Evolutionary conservation across 108 stramenopile genomes (phyloP), one percentile per base, ranked within the genome.

Genomic region (Pseudonitzschia pungens): DNA sequence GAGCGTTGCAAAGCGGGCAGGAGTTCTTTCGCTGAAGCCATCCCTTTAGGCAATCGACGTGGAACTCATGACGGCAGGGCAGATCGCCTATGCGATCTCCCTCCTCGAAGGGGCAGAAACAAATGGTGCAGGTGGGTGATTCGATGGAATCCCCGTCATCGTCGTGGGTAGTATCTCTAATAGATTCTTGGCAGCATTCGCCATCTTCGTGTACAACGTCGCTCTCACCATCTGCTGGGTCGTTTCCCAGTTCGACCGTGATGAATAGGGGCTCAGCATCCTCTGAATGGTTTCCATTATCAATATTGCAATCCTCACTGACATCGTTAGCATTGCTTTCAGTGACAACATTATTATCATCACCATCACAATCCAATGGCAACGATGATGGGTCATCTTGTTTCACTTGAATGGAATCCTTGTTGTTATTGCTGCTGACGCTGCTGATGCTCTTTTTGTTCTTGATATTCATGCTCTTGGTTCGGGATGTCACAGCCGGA

Each of bases 71-170:
- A 0, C 72, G 45, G 67, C 92, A 93, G 6, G 74, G 62, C 44
- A 93, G 67, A 50, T 75, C 84, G 28, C 92, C 92, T 57, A 93
- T 81, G 22, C 79, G 73, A 28, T 93, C 89, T 4, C 89, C 92
- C 68, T 89, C 83, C 71, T 86, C 79, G 22, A 93, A 59, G 22
- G 72, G 64, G 28, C 71, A 69, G 36, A 91, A 75, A 32, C 92
- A 93, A 56, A 93, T 91, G 41, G 88, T 72, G 59, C 92, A 93
- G 15, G 66, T 57, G 8, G 33, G 51, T 6, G 50, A 54, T 11
- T 75, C 65, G 18, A 29, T 18, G 0, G 58, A 59, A 59, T 43
- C 43, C 10, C 36, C 4, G 3, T 69, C 31, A 45, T 68, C 42
- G 24, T 58, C 24, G 11, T 45, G n/a, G 21, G 26, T 28, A 54